These are phyloP conservation scores for Candida odintsovae DNA, from an alignment of 805 yeast genomes.

Conservation along the genomic window DNA sequence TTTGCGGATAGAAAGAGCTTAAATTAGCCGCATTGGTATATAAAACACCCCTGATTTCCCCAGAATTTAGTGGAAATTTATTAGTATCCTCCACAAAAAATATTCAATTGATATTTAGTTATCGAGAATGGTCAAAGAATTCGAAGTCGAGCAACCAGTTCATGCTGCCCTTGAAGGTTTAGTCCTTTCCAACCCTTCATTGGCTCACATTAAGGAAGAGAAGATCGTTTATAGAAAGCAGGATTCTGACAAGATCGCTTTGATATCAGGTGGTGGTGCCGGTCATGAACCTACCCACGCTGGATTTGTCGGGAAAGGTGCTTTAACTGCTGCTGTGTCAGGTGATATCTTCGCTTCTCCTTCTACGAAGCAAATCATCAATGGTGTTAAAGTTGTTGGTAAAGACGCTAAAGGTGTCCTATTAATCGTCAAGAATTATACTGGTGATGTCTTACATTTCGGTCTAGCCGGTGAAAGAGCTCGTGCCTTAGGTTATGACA, in stretches of 20 bases:
- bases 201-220: constrained; percentile 31
- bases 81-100: neutral
- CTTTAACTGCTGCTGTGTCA: constrained; percentile 81
- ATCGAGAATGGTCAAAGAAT: constrained; percentile 27
- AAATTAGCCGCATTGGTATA: too few species aligned
- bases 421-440: constrained; percentile 82
- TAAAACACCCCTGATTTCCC: neutral
- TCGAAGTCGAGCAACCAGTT: constrained; percentile 34
- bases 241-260: constrained; percentile 48
- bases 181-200: constrained; percentile 31
- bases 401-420: constrained; percentile 58
- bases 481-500: constrained; percentile 64
- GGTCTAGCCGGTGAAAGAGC: constrained; percentile 90
- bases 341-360: constrained; percentile 96
- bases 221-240: constrained; percentile 31
- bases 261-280: constrained; percentile 89
- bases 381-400: constrained; percentile 42
- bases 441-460: constrained; percentile 91
- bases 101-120: neutral
- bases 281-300: constrained; percentile 96
- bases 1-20: too few species aligned
- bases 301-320: constrained; percentile 82
- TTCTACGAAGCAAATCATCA: constrained; percentile 80
- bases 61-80: neutral
- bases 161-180: constrained; percentile 32